Base-by-base conservation (phyloP, 2,329 filamentous ascomycete species). In the Pleurostoma richardsiae region DNA sequence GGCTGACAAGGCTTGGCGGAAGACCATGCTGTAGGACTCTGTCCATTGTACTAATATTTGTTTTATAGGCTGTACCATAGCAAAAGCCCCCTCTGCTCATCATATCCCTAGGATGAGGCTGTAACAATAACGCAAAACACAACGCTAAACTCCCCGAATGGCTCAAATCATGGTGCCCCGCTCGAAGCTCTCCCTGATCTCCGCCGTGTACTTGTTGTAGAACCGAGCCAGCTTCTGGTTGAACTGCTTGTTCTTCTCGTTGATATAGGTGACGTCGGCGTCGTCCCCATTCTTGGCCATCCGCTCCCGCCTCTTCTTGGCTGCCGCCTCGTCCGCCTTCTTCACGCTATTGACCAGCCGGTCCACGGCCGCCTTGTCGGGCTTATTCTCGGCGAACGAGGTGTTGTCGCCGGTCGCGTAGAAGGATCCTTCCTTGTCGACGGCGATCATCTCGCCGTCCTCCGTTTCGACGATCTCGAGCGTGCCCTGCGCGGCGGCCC, bases 241-340 rank as follows among this genome's bases (percentile, higher is more conserved):
- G 75, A 99, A 99, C 77, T 96, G 90, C 77, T 97, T 97, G 77
- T 99, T 99, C 85, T 99, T 96, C 71, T 96, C 90, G 71, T 99
- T 99, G 80, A 99, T 99, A 70, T 96, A 97, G 6, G 92, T 97
- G 58, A 97, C 88, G 67, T 99, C 94, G 29, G 83, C 86, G 42
- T 91, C 88, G 53, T 95, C 90, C 49, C 91, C 90, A 52, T 85
- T 86, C 63, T 84, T 80, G 10, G 82, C 80, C 64, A 87, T 83
- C 45, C 90, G 79, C 54, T 95, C 89, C 64, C 81, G 84, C 58
- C 90, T 79, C 74, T 95, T 95, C 78, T 91, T 95, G 60, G 95
- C 63, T 44, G 90, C 77, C 44, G 83, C 79, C 58, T 95, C 90
- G 69, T 99, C 94, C 2, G 91, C 90, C 72, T 92, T 91, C 62